Evolutionary conservation across 176 grass and related monocot genomes (phyloP).

Genomic region (Raddia distichophylla): DNA sequence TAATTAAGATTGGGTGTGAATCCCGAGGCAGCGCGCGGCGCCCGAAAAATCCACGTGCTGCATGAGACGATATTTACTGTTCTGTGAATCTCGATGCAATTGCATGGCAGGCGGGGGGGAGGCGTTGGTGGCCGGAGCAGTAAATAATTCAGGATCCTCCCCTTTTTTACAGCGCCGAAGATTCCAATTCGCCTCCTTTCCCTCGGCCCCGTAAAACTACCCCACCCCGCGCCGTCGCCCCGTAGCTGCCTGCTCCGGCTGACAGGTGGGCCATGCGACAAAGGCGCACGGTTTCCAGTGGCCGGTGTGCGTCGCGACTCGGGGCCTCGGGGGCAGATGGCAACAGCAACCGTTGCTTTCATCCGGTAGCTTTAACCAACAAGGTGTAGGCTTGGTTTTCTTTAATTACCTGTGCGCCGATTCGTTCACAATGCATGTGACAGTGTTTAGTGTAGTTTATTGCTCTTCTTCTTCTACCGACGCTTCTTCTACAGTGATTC

Average conservation of each 20-base stretch:
- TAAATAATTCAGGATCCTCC: background rate
- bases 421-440: no score
- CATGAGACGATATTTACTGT: slow-evolving; percentile 32
- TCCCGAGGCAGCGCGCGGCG: slow-evolving; percentile 28
- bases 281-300: background rate
- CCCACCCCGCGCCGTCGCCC: slow-evolving; percentile 34
- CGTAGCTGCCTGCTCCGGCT: background rate
- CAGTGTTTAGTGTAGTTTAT: no score
- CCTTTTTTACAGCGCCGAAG: background rate
- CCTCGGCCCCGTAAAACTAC: background rate
- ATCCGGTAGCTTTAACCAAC: background rate
- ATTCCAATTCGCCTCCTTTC: slow-evolving; percentile 11
- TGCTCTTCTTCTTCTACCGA: no score
- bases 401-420: background rate
- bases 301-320: no score
- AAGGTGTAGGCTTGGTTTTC: background rate
- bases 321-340: background rate
- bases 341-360: background rate
- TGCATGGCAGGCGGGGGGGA: background rate
- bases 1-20: slow-evolving; percentile 10
- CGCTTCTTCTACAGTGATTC: no score
- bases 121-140: slow-evolving; percentile 18
- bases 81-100: slow-evolving; percentile 45
- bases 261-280: background rate
- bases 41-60: slow-evolving; percentile 37